Evolutionary conservation across 1,284 basidiomycete genomes (phyloP).

Genomic region (Cystobasidium slooffiae): DNA sequence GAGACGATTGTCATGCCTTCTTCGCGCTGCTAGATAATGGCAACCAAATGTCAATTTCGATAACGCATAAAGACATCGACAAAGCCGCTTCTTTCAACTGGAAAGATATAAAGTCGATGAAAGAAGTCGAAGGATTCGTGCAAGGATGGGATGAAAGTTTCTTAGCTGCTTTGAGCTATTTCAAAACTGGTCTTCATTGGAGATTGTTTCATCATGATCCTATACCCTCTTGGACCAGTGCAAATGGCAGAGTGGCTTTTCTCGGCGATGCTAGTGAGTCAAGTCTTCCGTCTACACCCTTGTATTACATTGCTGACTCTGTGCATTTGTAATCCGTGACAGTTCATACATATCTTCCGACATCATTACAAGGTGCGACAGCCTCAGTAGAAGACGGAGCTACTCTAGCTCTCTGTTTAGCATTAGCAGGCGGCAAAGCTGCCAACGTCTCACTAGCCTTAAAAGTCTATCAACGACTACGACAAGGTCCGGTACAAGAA

Average conservation of each 20-base stretch:
- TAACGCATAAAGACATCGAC: constrained; percentile 13
- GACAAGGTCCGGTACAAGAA: constrained; percentile 21
- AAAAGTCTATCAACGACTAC: constrained; percentile 12
- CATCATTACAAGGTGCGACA: constrained; percentile 31
- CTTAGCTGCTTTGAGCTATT: constrained; percentile 13
- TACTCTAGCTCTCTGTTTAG: constrained; percentile 16
- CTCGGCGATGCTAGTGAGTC: constrained; percentile 33
- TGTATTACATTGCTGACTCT: not conserved
- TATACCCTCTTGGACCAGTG: constrained; percentile 24
- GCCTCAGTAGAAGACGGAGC: constrained; percentile 39
- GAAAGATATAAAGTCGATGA: constrained; percentile 32
- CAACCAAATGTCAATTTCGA: constrained; percentile 26
- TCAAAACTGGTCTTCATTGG: constrained; percentile 25
- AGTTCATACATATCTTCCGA: constrained; percentile 37
- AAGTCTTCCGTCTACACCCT: too few relatives aligned
- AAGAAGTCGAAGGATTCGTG: not conserved
- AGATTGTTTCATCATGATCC: constrained; percentile 33
- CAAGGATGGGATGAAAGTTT: constrained; percentile 21
- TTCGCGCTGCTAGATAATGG: constrained; percentile 23
- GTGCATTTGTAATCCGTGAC: not conserved
- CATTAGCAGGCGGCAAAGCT: constrained; percentile 17
- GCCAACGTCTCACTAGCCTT: constrained; percentile 11
- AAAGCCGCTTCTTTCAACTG: constrained; percentile 29
- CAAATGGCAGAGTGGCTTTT: constrained; percentile 31
- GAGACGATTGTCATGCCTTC: constrained; percentile 18